Percentiles rank a stretch among this genome's conserved stretches.
Conservation (phyloP, 2,329 filamentous ascomycete species). For the Coniochaeta sp. region DNA sequence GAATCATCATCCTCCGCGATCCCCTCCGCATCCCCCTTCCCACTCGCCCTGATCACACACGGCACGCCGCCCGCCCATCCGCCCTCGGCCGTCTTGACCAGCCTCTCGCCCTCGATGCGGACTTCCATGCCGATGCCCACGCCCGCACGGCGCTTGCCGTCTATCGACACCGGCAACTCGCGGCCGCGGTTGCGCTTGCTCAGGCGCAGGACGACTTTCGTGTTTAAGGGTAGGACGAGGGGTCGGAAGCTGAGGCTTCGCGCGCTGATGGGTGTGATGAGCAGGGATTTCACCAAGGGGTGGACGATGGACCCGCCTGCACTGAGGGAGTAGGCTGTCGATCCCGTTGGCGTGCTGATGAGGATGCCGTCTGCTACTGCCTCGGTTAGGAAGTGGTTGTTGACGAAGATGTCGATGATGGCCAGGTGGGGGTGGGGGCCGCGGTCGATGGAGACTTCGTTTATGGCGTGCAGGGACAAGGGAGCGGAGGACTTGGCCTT, state of each 20-base stretch:
- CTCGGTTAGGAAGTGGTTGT: slow-evolving; percentile 83
- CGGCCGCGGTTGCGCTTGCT: slow-evolving; percentile 73
- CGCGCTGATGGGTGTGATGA: slow-evolving; percentile 91
- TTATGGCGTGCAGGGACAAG: slow-evolving; percentile 65
- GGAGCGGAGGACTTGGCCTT: slow-evolving; percentile 14
- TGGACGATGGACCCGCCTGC: slow-evolving; percentile 91
- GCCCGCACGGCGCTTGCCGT: slow-evolving; percentile 62
- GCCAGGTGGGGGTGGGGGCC: slow-evolving; percentile 85
- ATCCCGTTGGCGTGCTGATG: slow-evolving; percentile 87
- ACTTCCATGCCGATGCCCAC: slow-evolving; percentile 76
- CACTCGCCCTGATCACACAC: slow-evolving; percentile 68
- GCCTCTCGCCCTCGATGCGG: slow-evolving; percentile 78
- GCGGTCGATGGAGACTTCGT: slow-evolving; percentile 90
- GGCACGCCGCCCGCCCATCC: slow-evolving; percentile 75
- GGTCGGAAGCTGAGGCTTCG: slow-evolving; percentile 88
- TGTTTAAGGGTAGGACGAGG: slow-evolving; percentile 79
- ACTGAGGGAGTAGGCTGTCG: slow-evolving; percentile 91
- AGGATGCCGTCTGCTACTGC: slow-evolving; percentile 94
- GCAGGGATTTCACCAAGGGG: slow-evolving; percentile 78
- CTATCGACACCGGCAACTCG: slow-evolving; percentile 73
- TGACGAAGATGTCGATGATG: slow-evolving; percentile 86
- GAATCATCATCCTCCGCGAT: slow-evolving; percentile 68
- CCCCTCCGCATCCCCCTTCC: slow-evolving; percentile 32
- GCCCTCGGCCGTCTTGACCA: slow-evolving; percentile 42
- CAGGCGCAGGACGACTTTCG: slow-evolving; percentile 72